phyloP scores from a whole-genome alignment of 345 rosid genomes.

The Hirschfeldia incana region DNA sequence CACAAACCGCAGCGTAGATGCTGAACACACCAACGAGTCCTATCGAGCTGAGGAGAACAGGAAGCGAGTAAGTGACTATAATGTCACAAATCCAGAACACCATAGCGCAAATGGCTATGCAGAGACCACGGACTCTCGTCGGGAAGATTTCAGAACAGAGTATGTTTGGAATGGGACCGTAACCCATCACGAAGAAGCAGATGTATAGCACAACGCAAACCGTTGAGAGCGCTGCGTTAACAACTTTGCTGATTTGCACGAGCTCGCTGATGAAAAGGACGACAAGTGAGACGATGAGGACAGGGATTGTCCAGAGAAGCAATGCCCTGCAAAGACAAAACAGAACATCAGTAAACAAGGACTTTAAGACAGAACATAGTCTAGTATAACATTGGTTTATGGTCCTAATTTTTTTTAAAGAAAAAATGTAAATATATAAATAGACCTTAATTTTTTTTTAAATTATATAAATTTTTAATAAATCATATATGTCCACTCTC shows the following conservation, averaged over 20 bases:
- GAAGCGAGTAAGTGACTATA: slow-evolving; percentile 84
- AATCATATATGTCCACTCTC: background rate
- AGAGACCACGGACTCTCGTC: slow-evolving; percentile 93
- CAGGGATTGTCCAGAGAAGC: slow-evolving; percentile 82
- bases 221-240: slow-evolving; percentile 72
- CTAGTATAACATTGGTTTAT: background rate
- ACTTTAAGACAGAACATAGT: background rate
- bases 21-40: slow-evolving; percentile 80
- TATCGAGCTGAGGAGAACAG: slow-evolving; percentile 74
- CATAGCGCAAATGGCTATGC: slow-evolving; percentile 90
- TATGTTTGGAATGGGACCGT: slow-evolving; percentile 94
- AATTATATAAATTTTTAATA: background rate
- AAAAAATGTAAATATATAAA: background rate
- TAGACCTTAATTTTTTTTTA: too few relatives aligned
- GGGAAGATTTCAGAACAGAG: slow-evolving; percentile 99
- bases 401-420: background rate
- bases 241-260: slow-evolving; percentile 52
- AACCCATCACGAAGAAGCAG: slow-evolving; percentile 84
- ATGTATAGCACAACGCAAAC: slow-evolving; percentile 77
- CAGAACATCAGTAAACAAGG: slow-evolving; percentile 2
- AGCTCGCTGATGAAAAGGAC: slow-evolving; percentile 61
- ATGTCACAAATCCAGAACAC: slow-evolving; percentile 87
- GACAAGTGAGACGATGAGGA: slow-evolving; percentile 67
- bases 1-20: slow-evolving; percentile 74
- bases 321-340: slow-evolving; percentile 55